Percentiles rank a stretch among this genome's conserved stretches.
These are phyloP conservation scores for Aspergillus mulundensis DNA, from an alignment of 495 filamentous ascomycete genomes.

Conservation along the genomic window DNA sequence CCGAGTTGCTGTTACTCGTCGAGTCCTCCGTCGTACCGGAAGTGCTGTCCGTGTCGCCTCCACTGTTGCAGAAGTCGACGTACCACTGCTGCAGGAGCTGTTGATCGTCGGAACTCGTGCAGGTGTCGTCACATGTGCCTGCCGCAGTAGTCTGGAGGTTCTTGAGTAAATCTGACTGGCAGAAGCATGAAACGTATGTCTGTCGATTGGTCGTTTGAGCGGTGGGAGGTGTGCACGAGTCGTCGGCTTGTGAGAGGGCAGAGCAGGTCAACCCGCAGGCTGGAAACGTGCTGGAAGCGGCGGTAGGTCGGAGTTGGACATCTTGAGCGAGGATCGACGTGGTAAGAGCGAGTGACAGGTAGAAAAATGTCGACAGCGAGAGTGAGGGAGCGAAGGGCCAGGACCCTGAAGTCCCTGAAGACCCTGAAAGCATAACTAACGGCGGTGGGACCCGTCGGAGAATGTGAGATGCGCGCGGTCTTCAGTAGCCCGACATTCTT, in stretches of 20 bases:
- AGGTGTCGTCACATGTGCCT: constrained; percentile 34
- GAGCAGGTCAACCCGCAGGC: constrained; percentile 47
- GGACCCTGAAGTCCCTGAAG: constrained; percentile 12
- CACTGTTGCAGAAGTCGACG: constrained; percentile 34
- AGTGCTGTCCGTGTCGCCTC: constrained; percentile 15
- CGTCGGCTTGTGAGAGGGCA: constrained; percentile 41
- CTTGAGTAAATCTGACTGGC: constrained; percentile 42
- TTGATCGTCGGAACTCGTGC: constrained; percentile 33
- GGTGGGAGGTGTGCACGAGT: constrained; percentile 39
- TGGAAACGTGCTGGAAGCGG: constrained; percentile 42
- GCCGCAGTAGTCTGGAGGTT: constrained; percentile 32
- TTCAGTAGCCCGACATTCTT: constrained; percentile 9
- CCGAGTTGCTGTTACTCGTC: constrained; percentile 19
- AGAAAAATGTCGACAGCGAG: constrained; percentile 9
- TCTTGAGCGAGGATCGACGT: constrained; percentile 23
- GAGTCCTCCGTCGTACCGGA: constrained; percentile 1
- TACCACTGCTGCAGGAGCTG: constrained; percentile 48
- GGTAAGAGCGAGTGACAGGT: constrained; percentile 16
- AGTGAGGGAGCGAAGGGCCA: constrained; percentile 11
- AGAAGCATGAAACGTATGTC: constrained; percentile 53
- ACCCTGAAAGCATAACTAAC: not conserved
- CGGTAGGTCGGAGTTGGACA: constrained; percentile 26
- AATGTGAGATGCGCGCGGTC: not conserved
- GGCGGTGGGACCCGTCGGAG: constrained; percentile 17
- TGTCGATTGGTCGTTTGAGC: constrained; percentile 26